phyloP scores from a whole-genome alignment of 2,329 filamentous ascomycete genomes.

The Xylariales sp. region DNA sequence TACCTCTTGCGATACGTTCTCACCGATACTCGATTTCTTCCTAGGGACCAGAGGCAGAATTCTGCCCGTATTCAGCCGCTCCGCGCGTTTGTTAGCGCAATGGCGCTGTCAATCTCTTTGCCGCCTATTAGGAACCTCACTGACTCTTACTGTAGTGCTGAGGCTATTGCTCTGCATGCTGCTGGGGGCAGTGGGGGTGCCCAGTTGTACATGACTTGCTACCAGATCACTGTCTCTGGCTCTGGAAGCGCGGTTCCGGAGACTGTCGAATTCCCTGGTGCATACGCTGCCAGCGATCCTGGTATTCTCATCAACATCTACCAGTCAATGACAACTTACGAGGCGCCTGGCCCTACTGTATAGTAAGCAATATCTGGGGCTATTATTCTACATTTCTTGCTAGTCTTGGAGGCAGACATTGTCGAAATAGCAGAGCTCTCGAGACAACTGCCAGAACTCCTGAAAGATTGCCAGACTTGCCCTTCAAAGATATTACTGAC shows the following conservation, averaged over 20 bases:
- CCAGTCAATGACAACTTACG: slow-evolving; percentile 32
- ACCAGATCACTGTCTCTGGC: slow-evolving; percentile 26
- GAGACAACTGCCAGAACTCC: too few relatives aligned
- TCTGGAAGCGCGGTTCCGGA: slow-evolving; percentile 25
- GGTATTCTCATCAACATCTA: slow-evolving; percentile 46
- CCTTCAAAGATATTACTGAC: too few relatives aligned
- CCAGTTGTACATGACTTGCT: slow-evolving; percentile 29
- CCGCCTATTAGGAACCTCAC: neutral
- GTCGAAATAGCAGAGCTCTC: too few relatives aligned
- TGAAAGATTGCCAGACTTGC: too few relatives aligned
- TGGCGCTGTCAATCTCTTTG: too few relatives aligned
- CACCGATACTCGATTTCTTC: neutral
- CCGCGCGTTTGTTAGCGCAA: too few relatives aligned
- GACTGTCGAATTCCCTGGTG: slow-evolving; percentile 29
- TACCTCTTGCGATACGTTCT: slow-evolving; percentile 37
- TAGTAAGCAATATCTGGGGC: too few relatives aligned
- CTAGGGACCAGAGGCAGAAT: too few relatives aligned
- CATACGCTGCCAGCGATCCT: slow-evolving; percentile 39
- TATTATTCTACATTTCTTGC: too few relatives aligned
- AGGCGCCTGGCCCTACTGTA: slow-evolving; percentile 39
- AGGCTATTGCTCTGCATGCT: slow-evolving; percentile 27
- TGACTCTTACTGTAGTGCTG: neutral
- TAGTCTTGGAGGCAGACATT: too few relatives aligned
- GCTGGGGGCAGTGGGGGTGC: slow-evolving; percentile 24
- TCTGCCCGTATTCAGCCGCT: too few relatives aligned